These are phyloP conservation scores for Phaeoacremonium minimum DNA, from an alignment of 2,329 filamentous ascomycete genomes.

Conservation along the genomic window DNA sequence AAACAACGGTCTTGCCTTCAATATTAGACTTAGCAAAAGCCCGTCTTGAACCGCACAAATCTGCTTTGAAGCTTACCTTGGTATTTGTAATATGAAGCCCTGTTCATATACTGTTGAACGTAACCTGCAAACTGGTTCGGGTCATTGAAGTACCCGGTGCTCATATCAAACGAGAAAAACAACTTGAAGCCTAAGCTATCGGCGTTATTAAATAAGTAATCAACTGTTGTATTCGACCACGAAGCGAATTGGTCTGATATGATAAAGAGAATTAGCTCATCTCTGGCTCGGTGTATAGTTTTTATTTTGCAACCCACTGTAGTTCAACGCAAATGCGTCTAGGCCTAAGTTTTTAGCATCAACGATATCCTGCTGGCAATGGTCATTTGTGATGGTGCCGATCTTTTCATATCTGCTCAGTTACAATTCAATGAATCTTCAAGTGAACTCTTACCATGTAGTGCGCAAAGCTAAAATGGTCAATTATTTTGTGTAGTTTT, in stretches of 20 bases:
- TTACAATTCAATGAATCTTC: too few relatives aligned
- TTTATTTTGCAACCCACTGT: slow-evolving; percentile 11
- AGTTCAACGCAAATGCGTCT: slow-evolving; percentile 26
- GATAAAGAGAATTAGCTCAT: background rate
- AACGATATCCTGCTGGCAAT: slow-evolving; percentile 10
- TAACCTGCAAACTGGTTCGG: slow-evolving; percentile 18
- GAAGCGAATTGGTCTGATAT: slow-evolving; percentile 14
- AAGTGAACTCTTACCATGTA: slow-evolving; percentile 1
- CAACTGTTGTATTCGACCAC: slow-evolving; percentile 12
- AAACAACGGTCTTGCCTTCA: slow-evolving; percentile 8
- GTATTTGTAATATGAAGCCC: slow-evolving; percentile 19
- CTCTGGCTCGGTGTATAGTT: slow-evolving; percentile 5
- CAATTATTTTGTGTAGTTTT: background rate
- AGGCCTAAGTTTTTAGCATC: slow-evolving; percentile 17
- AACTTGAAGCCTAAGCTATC: slow-evolving; percentile 20
- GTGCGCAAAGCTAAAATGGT: background rate
- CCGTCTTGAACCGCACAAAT: too few relatives aligned
- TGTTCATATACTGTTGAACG: slow-evolving; percentile 14
- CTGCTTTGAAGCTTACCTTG: too few relatives aligned
- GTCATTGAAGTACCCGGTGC: slow-evolving; percentile 10
- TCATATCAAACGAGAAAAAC: slow-evolving; percentile 29
- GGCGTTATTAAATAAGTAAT: slow-evolving; percentile 20
- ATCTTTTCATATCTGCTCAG: slow-evolving; percentile 6
- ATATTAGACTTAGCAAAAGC: too few relatives aligned
- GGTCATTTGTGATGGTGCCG: slow-evolving; percentile 9